Base-by-base conservation (phyloP, 2,329 filamentous ascomycete genomes). In the Clonostachys sp. region DNA sequence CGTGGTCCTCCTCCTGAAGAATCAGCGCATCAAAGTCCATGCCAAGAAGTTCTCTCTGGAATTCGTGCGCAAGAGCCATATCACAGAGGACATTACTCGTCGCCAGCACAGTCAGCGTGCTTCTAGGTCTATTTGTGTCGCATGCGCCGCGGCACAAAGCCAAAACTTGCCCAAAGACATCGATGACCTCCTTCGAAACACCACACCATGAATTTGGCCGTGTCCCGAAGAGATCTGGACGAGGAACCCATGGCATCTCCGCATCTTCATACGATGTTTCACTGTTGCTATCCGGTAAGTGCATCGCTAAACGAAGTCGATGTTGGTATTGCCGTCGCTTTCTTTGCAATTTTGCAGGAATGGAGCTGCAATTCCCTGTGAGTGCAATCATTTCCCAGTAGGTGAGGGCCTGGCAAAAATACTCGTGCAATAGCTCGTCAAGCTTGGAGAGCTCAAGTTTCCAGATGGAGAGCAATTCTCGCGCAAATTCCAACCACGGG, bases 171-270 rank as follows among this genome's bases (percentile, higher is more conserved):
- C 42, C 42, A 35, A 44, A 44, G 33, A 34, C n/a, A 4, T 44
- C 12, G 34, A 44, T 44, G 14, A 44, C 33, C 18, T 44, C 42
- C 6, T 34, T 35, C 12, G 42, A 44, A 18, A 44, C 33, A 6
- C 42, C 42, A 14, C 42, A 44, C 42, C 42, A 44, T 8, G 42
- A 44, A 24, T 44, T 44, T 10, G 42, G 42, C 33, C 42, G 14
- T 16, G 42, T 44, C 17, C 20, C 42, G 10, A 44, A 39, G 14
- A 39, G 14, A 12, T 18, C 17, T n/a, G 14, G 36, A 4, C 14
- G 14, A n/a, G 36, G 36, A 18, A n/a, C 17, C 14, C 14, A 18
- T 4, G 14, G 10, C 36, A 18, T 39, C 17, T 39, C 36, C 10
- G 14, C 4, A n/a, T 7, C 36, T n/a, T n/a, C 12, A 8, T 8